phyloP scores from a whole-genome alignment of 352 stramenopile species.

The Phytophthora sp. region DNA sequence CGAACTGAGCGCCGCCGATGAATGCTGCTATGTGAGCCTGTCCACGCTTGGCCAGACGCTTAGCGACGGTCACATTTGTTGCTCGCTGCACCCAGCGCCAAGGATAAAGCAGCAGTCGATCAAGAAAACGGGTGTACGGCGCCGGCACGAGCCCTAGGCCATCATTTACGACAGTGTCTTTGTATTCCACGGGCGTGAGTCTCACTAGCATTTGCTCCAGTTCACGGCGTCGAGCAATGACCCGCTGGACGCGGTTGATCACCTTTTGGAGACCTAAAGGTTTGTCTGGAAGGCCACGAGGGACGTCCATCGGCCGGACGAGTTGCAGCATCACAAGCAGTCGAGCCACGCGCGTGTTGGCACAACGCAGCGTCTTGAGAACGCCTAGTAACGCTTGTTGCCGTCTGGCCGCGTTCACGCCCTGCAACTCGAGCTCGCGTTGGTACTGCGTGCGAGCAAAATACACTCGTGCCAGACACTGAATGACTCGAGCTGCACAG shows the following conservation, averaged over 20 bases:
- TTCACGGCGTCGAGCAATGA: conserved; percentile 56
- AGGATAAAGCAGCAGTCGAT: conserved; percentile 72
- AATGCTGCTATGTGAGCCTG: conserved; percentile 57
- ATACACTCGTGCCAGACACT: conserved; percentile 76
- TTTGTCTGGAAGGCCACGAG: conserved; percentile 56
- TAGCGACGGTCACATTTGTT: conserved; percentile 57
- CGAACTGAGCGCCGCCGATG: conserved; percentile 70
- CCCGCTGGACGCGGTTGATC: conserved; percentile 61
- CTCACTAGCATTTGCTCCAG: conserved; percentile 54
- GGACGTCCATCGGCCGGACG: conserved; percentile 58
- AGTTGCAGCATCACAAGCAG: conserved; percentile 79
- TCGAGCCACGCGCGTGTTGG: conserved; percentile 71
- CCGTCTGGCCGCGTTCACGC: conserved; percentile 62
- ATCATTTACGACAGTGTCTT: conserved; percentile 37
- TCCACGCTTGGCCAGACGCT: conserved; percentile 58
- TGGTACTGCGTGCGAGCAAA: conserved; percentile 68
- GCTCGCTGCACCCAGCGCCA: conserved; percentile 59
- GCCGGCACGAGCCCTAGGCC: conserved; percentile 33
- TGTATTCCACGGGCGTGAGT: conserved; percentile 59
- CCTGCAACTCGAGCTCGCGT: conserved; percentile 68
- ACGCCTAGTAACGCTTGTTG: conserved; percentile 61
- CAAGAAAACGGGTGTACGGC: conserved; percentile 60
- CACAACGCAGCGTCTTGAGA: conserved; percentile 57
- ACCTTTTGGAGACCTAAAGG: conserved; percentile 65
- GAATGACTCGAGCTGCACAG: conserved; percentile 72